phyloP scores from a whole-genome alignment of 371 early-diverging fungal genomes.

The Rhizopus stolonifer region DNA sequence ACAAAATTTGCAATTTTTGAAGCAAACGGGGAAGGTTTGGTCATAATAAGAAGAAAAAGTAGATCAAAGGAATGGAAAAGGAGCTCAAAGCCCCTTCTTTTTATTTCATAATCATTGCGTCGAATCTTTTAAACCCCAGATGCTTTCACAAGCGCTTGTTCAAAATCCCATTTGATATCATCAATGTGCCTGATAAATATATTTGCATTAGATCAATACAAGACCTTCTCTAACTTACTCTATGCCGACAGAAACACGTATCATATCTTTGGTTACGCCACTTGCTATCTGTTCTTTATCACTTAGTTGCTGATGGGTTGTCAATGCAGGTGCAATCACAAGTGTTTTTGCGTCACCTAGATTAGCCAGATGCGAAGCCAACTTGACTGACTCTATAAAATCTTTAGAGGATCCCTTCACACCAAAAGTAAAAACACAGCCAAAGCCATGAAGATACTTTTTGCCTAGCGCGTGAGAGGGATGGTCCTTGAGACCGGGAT shows the following conservation, averaged over 20 bases:
- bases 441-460: slow-evolving; percentile 80
- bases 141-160: slow-evolving; percentile 48
- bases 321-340: slow-evolving; percentile 80
- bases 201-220: too few relatives aligned
- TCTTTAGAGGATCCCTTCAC: slow-evolving; percentile 62
- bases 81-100: background rate
- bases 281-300: slow-evolving; percentile 74
- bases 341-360: slow-evolving; percentile 90
- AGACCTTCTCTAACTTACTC: slow-evolving; percentile 40
- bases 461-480: slow-evolving; percentile 73
- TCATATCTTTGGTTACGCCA: slow-evolving; percentile 81
- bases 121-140: too few relatives aligned
- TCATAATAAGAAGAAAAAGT: slow-evolving; percentile 9
- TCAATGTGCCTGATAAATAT: slow-evolving; percentile 72
- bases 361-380: slow-evolving; percentile 86
- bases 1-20: slow-evolving; percentile 23
- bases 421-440: slow-evolving; percentile 86
- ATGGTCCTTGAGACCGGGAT: slow-evolving; percentile 79
- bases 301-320: slow-evolving; percentile 85
- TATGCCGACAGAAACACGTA: slow-evolving; percentile 85
- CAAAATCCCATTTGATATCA: slow-evolving; percentile 82
- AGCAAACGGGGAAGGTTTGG: slow-evolving; percentile 21
- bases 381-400: slow-evolving; percentile 74
- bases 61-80: background rate
- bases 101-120: background rate